Evolutionary conservation across 1,139 yeast species (phyloP).

Genomic region (Debaryomyces fabryi): DNA sequence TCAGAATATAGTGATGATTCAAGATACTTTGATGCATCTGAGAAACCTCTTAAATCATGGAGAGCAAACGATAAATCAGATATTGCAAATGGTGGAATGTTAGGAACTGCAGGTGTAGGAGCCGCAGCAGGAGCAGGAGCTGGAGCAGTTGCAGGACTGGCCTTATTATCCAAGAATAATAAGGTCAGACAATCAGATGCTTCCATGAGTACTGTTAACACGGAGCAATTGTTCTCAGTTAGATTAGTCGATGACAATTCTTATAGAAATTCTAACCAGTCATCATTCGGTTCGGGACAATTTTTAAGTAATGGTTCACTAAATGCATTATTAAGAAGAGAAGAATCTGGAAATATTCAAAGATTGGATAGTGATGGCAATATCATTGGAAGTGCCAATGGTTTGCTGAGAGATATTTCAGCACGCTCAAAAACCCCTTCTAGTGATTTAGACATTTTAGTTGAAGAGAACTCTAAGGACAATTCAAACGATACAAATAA

Average conservation of each 20-base stretch:
- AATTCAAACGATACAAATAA: conserved; percentile 15
- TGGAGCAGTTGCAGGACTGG: neutral
- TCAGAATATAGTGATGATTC: conserved; percentile 26
- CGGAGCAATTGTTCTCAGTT: conserved; percentile 81
- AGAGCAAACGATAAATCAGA: conserved; percentile 51
- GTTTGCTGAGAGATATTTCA: conserved; percentile 1
- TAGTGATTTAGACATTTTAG: conserved; percentile 32
- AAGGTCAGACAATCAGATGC: conserved; percentile 53
- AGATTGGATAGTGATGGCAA: conserved; percentile 59
- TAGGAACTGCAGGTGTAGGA: conserved; percentile 12
- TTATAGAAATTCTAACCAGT: conserved; percentile 40
- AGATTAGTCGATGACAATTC: conserved; percentile 67
- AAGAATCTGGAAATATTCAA: conserved; percentile 50
- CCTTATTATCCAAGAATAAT: conserved; percentile 13
- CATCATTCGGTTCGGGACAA: conserved; percentile 32
- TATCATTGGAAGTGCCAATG: conserved; percentile 32
- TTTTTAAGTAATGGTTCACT: conserved; percentile 35
- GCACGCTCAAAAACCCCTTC: conserved; percentile 30
- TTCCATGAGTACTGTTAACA: conserved; percentile 82
- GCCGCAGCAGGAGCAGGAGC: neutral
- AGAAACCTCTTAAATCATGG: conserved; percentile 71
- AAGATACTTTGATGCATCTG: conserved; percentile 37
- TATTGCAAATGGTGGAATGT: conserved; percentile 18
- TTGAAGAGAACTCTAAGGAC: conserved; percentile 35
- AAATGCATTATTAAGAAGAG: conserved; percentile 32